Evolutionary conservation across 106 monocot species (phyloP), one percentile per base, ranked within the genome.

Genomic region (Dactylorhiza incarnata): DNA sequence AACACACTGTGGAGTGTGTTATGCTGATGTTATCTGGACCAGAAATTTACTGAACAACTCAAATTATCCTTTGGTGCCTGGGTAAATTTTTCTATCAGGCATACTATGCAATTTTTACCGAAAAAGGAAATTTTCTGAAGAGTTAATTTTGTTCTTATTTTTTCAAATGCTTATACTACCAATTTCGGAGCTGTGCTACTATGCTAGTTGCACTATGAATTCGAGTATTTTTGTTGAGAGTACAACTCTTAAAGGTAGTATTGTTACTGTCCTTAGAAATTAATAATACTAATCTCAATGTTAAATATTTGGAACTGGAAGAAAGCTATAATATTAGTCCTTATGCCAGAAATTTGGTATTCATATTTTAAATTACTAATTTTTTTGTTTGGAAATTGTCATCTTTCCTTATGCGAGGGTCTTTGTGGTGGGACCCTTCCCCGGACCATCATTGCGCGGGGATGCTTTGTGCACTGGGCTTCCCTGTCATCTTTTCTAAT

Each of bases 1-100:
- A 73, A 84, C 85, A n/a, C 80, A 93, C 68, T 93, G 90, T 81
- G 90, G 93, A 68, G 84, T 93, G 47, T 93, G 93, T 63, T 88
- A 86, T 79, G 90, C 93, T 79, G 93, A 93, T 81, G 85, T 90
- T 6, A 9, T 73, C 22, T 94, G 86, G 90, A 83, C 88, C 45
- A 79, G 79, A 76, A 94, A 94, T 78, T 44, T 29, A 43, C 15
- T 76, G 24, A 72, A 81, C 1, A 81, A 90, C 73, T 84, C 93
- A 47, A 90, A 68, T 10, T 94, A 94, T 79, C 93, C 93, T 9
- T 7, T 94, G 6, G 90, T 94, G 52, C 93, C 93, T 73, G 93
- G 90, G 93, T 94, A 78, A 74, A 75, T 76, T 71, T 79, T 61
- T 26, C 14, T 71, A 13, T 26, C 19, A 16, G 53, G 48, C 44